phyloP scores from a whole-genome alignment of 2,329 filamentous ascomycete genomes.

The Polytolypa hystricis region DNA sequence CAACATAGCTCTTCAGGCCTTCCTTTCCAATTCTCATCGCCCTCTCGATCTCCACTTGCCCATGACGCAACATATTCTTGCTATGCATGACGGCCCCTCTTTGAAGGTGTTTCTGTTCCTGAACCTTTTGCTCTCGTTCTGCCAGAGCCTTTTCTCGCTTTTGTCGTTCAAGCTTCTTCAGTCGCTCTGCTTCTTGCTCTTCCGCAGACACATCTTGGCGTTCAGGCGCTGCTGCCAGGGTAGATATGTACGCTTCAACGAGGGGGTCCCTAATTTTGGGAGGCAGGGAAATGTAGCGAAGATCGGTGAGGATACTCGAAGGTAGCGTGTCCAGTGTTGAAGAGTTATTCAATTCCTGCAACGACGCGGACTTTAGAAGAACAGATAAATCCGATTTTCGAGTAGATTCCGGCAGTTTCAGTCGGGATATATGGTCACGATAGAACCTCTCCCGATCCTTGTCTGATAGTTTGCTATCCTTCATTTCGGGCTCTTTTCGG shows the following conservation, averaged over 20 bases:
- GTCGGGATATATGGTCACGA: conserved; percentile 34
- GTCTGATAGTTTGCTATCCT: conserved; percentile 32
- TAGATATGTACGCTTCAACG: conserved; percentile 34
- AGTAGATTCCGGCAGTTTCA: conserved; percentile 36
- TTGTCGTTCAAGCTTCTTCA: conserved; percentile 29
- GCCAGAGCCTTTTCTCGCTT: conserved; percentile 34
- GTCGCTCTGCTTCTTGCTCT: conserved; percentile 26
- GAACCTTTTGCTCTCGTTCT: conserved; percentile 32
- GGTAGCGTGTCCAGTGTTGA: conserved; percentile 31
- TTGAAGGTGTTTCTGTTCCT: conserved; percentile 33
- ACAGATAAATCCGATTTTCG: conserved; percentile 36
- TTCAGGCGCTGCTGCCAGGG: conserved; percentile 29
- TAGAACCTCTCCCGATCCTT: conserved; percentile 41
- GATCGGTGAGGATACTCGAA: conserved; percentile 30
- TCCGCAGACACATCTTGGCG: conserved; percentile 25
- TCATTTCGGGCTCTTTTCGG: conserved; percentile 68
- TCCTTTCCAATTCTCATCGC: conserved; percentile 34
- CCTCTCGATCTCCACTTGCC: conserved; percentile 33
- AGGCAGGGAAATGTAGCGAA: conserved; percentile 34
- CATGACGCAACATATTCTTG: conserved; percentile 32
- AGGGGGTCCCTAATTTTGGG: conserved; percentile 29
- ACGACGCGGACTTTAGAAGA: conserved; percentile 33
- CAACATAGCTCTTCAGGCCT: conserved; percentile 32
- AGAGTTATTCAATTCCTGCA: conserved; percentile 30
- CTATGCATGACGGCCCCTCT: conserved; percentile 29